Percentiles rank a stretch among this genome's conserved stretches.
These are phyloP conservation scores for Fraxinus nigra DNA, from an alignment of 305 asterid species.

Conservation along the genomic window DNA sequence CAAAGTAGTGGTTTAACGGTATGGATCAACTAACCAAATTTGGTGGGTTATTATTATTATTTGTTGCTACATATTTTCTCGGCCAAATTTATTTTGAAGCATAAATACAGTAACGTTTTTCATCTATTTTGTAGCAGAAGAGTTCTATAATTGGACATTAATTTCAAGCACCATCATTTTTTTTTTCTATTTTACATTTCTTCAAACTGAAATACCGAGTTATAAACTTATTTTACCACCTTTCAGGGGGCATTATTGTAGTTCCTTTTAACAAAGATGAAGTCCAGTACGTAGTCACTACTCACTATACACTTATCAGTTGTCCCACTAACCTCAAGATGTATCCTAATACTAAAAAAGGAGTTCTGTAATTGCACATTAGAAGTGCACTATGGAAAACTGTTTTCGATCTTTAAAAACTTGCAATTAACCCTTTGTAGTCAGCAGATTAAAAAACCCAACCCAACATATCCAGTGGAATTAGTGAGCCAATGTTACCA, in stretches of 20 bases:
- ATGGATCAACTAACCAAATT: background rate
- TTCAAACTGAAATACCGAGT: background rate
- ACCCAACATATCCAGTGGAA: background rate
- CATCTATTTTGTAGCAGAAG: background rate
- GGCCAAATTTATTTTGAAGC: background rate
- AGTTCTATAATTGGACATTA: background rate
- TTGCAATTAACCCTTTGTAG: background rate
- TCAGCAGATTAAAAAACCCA: background rate
- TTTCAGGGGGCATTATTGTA: background rate
- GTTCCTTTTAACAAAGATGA: background rate
- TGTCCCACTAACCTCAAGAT: background rate
- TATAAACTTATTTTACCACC: background rate
- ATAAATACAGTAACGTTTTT: background rate
- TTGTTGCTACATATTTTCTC: background rate
- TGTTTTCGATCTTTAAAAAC: background rate
- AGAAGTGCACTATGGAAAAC: background rate
- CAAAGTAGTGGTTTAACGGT: background rate
- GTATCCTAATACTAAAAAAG: background rate
- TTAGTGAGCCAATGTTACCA: background rate
- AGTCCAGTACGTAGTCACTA: background rate
- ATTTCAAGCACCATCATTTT: background rate
- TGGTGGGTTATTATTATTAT: background rate
- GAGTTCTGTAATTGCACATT: background rate
- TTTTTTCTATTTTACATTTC: background rate
- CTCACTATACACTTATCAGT: background rate